phyloP scores from a whole-genome alignment of 2,329 filamentous ascomycete genomes.

The Hypoxylon sp. region DNA sequence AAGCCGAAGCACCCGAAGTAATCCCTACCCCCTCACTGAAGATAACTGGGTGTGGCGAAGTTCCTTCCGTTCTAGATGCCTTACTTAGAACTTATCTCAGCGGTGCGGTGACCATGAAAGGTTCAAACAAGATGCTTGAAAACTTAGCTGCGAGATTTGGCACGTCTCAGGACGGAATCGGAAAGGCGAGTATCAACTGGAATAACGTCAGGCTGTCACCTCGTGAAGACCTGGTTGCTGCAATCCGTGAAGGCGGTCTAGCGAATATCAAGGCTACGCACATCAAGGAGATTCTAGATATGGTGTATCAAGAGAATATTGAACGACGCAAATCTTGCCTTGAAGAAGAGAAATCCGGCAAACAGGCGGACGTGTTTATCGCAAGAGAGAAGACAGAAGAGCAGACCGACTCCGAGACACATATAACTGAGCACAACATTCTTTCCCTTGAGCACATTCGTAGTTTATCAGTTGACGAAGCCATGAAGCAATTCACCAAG shows the following conservation, averaged over 20 bases:
- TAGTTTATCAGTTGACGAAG: conserved; percentile 61
- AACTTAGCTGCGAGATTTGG: conserved; percentile 77
- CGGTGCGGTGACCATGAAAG: conserved; percentile 64
- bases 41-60: conserved; percentile 76
- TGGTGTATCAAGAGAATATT: conserved; percentile 78
- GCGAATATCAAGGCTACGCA: conserved; percentile 78
- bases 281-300: conserved; percentile 81
- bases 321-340: conserved; percentile 61
- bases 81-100: conserved; percentile 68
- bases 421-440: conserved; percentile 69
- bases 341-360: conserved; percentile 58
- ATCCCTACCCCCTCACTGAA: conserved; percentile 79
- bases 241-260: conserved; percentile 80
- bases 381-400: conserved; percentile 58
- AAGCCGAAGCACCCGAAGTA: conserved; percentile 68
- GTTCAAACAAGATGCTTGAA: conserved; percentile 75
- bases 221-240: conserved; percentile 73
- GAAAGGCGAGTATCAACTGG: conserved; percentile 82
- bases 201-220: conserved; percentile 75
- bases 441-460: conserved; percentile 70
- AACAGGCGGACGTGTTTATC: conserved; percentile 62
- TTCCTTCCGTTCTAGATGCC: conserved; percentile 69
- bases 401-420: conserved; percentile 71
- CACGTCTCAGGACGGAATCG: conserved; percentile 70
- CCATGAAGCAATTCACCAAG: conserved; percentile 65